Evolutionary conservation across 1,139 yeast species (phyloP), one percentile per base, ranked within the genome.

Genomic region (Yamadazyma songkhlaensis): DNA sequence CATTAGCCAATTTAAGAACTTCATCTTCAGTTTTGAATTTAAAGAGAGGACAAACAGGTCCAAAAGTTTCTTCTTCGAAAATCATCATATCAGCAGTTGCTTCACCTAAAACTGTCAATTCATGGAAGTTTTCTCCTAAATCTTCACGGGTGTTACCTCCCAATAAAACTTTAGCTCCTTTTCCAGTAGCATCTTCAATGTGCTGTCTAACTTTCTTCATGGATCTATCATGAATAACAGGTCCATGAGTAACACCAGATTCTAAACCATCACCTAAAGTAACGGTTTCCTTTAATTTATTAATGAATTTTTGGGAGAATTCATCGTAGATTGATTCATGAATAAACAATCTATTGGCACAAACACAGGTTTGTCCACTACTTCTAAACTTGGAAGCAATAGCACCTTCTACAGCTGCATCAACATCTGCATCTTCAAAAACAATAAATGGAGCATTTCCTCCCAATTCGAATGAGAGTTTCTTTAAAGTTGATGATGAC

Each of bases 371-470:
- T 61, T 89, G 96, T 26, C 97, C 97, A 79, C 74, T 84, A 70
- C 67, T 81, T 70, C 67, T 81, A 66, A 57, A 83, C 65, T 53
- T 77, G 62, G 58, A 81, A 53, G 56, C 78, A 65, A 64, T 79
- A 65, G 86, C 81, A 26, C 86, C 92, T 25, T 70, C 77, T 11
- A 86, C 89, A 1, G 96, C 96, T 36, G 69, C 67, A 42, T 84
- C 90, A 25, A 89, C 48, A 50, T 86, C 83, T 6, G 88, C 92
- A 57, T 88, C 96, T 21, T 80, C 84, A 61, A 88, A 88, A 9
- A 88, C 89, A 44, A 89, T 82, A 48, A 88, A 81, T 12, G 97
- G 96, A 3, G 97, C 95, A 58, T 89, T 90, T 30, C 97, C 97
- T 32, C 97, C 97, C 37, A 89, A 70, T 62, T 90, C 97, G 56